Conservation (phyloP, 2,329 filamentous ascomycete genomes). For the Aspergillus carbonarius region DNA sequence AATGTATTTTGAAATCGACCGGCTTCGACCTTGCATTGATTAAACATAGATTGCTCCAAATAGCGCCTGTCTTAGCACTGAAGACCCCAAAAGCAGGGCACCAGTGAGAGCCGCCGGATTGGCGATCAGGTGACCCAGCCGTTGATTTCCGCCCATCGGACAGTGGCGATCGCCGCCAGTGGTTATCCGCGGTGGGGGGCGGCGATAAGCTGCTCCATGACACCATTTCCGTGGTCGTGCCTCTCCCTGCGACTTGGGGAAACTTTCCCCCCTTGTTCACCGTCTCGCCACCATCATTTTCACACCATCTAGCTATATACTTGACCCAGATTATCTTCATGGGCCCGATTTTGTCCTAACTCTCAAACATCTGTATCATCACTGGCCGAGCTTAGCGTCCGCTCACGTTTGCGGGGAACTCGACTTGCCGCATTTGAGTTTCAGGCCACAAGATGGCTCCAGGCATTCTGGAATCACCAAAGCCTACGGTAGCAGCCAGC, state of each 20-base stretch:
- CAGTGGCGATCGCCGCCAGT: conserved; percentile 39
- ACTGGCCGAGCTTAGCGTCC: neutral
- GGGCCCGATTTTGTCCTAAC: neutral
- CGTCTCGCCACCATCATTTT: neutral
- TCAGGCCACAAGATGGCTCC: conserved; percentile 53
- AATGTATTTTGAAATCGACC: too few relatives aligned
- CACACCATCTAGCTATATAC: neutral
- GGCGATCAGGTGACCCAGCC: neutral
- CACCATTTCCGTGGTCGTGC: neutral
- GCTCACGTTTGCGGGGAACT: neutral
- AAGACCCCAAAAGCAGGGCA: neutral
- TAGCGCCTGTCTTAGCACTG: too few relatives aligned
- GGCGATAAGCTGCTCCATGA: neutral
- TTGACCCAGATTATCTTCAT: neutral
- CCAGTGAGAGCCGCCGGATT: neutral
- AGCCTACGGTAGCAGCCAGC: conserved; percentile 46
- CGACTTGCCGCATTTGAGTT: conserved; percentile 3
- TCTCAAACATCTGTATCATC: neutral
- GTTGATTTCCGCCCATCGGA: conserved; percentile 27
- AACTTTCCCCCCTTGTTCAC: neutral
- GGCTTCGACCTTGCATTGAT: too few relatives aligned
- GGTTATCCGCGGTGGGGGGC: neutral
- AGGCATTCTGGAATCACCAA: conserved; percentile 50
- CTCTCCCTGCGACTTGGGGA: neutral
- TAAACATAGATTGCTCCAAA: too few relatives aligned